These are phyloP conservation scores for Aspergillus asperescens DNA, from an alignment of 495 filamentous ascomycete species.

Conservation along the genomic window DNA sequence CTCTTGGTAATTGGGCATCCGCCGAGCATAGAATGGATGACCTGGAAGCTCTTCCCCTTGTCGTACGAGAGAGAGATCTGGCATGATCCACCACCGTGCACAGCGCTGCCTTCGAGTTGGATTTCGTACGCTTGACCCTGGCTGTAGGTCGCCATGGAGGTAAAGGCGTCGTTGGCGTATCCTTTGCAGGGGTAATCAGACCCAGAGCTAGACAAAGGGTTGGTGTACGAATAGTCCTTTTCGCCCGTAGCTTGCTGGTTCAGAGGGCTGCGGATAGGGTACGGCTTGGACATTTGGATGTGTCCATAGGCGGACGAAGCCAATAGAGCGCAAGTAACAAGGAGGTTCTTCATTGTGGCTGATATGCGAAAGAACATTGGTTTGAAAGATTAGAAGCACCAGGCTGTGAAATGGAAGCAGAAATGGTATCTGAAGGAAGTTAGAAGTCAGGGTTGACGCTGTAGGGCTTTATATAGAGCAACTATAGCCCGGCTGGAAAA, in stretches of 20 bases:
- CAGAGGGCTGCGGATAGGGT: slow-evolving; percentile 45
- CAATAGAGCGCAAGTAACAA: slow-evolving; percentile 31
- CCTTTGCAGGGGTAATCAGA: slow-evolving; percentile 51
- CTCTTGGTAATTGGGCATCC: slow-evolving; percentile 61
- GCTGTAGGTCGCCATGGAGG: slow-evolving; percentile 41
- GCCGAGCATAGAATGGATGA: slow-evolving; percentile 78
- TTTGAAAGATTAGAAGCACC: background rate
- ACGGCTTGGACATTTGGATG: slow-evolving; percentile 44
- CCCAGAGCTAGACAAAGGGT: slow-evolving; percentile 39
- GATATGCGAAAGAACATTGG: background rate
- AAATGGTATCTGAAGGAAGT: background rate
- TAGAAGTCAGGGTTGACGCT: background rate
- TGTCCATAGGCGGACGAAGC: slow-evolving; percentile 38
- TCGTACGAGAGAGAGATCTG: slow-evolving; percentile 82
- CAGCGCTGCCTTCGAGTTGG: slow-evolving; percentile 48
- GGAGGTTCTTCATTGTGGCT: slow-evolving; percentile 37
- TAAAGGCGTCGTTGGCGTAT: slow-evolving; percentile 43
- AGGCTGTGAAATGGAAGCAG: background rate
- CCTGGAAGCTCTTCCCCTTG: slow-evolving; percentile 61
- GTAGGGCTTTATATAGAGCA: background rate
- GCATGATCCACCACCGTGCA: slow-evolving; percentile 83
- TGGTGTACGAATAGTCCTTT: slow-evolving; percentile 50
- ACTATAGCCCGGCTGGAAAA: background rate
- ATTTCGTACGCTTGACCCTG: slow-evolving; percentile 39
- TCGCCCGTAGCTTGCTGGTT: slow-evolving; percentile 30